A percentile compares a stretch with the other conserved stretches of the same genome.
phyloP scores from a whole-genome alignment of 768 basidiomycete genomes.

The Lactarius quietus region DNA sequence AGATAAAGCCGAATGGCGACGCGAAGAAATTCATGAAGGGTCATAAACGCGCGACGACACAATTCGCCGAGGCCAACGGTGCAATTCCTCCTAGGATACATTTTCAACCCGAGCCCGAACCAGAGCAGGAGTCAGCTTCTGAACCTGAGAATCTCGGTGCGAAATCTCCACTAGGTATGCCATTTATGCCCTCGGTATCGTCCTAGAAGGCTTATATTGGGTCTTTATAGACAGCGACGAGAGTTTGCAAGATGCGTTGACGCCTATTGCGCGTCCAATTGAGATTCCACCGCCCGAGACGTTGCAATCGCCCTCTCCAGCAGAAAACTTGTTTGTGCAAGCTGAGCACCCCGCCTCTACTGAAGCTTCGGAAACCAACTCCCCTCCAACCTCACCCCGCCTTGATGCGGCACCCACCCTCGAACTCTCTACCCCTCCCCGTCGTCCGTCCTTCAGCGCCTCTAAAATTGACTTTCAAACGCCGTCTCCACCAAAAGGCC shows the following conservation, averaged over 20 bases:
- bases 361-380: neutral
- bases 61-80: slow-evolving; percentile 31
- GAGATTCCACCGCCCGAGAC: slow-evolving; percentile 21
- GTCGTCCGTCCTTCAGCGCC: slow-evolving; percentile 38
- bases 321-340: neutral
- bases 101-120: slow-evolving; percentile 15
- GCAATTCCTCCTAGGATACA: slow-evolving; percentile 28
- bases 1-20: slow-evolving; percentile 19
- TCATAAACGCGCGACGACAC: slow-evolving; percentile 31
- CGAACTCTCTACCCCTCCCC: slow-evolving; percentile 47
- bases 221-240: slow-evolving; percentile 39
- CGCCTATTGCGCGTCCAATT: slow-evolving; percentile 20
- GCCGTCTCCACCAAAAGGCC: slow-evolving; percentile 56
- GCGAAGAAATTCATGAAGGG: slow-evolving; percentile 28
- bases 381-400: slow-evolving; percentile 26
- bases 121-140: slow-evolving; percentile 2
- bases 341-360: neutral
- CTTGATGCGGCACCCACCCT: slow-evolving; percentile 24
- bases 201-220: slow-evolving; percentile 19
- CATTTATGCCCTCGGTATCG: slow-evolving; percentile 25
- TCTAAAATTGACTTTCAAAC: slow-evolving; percentile 53
- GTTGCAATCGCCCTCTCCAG: slow-evolving; percentile 34
- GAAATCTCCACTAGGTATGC: slow-evolving; percentile 15
- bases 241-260: slow-evolving; percentile 24
- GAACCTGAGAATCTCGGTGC: neutral